These are phyloP conservation scores for Ganoderma lingzhi DNA, from an alignment of 1,284 basidiomycete species.

Conservation along the genomic window DNA sequence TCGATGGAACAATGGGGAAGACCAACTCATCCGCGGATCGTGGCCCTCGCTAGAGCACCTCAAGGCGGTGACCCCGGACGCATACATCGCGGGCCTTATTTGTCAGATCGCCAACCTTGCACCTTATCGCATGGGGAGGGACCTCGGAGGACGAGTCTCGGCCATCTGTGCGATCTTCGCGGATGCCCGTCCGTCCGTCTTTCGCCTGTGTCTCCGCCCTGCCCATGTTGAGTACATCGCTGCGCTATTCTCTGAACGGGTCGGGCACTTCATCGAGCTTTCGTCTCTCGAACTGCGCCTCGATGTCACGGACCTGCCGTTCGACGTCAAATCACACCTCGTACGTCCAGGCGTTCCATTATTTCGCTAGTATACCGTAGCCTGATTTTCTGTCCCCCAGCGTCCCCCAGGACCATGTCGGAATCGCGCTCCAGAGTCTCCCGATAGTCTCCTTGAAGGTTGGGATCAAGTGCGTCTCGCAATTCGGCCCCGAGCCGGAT, in stretches of 20 bases:
- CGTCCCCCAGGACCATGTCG: background rate
- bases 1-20: background rate
- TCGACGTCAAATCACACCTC: background rate
- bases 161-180: background rate
- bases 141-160: background rate
- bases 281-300: background rate
- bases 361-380: background rate
- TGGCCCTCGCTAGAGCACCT: background rate
- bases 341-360: background rate
- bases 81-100: background rate
- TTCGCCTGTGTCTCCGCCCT: background rate
- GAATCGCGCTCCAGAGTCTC: background rate
- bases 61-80: background rate
- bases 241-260: background rate
- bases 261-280: background rate
- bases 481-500: background rate
- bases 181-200: background rate
- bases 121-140: conserved; percentile 1
- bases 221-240: background rate
- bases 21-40: background rate
- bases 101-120: background rate
- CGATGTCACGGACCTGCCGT: background rate
- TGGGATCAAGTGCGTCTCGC: background rate
- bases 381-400: background rate
- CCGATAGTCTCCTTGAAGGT: background rate